These are phyloP conservation scores for Yueomyces sinensis DNA, from an alignment of 805 yeast species.

Conservation along the genomic window DNA sequence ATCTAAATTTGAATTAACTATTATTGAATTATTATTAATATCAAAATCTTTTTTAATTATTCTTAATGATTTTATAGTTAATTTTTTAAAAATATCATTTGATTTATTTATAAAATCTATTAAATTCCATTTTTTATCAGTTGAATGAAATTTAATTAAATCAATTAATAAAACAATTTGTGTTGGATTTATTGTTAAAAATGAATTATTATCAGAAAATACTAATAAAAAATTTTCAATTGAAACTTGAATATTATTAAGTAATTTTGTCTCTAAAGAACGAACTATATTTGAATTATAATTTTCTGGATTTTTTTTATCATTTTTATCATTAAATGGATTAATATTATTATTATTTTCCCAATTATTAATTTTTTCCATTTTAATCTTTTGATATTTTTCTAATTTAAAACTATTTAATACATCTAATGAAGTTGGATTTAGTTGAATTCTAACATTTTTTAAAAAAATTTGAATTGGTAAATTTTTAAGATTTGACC, in stretches of 20 bases:
- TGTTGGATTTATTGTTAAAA: not conserved
- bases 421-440: not conserved
- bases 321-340: too few species aligned
- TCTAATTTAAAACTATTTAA: not conserved
- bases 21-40: too few species aligned
- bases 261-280: not conserved
- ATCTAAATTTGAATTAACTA: too few species aligned
- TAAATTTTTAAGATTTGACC: not conserved
- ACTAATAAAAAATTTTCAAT: not conserved
- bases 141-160: not conserved
- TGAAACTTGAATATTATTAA: not conserved
- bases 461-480: not conserved
- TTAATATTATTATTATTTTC: too few species aligned
- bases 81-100: too few species aligned
- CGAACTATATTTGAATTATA: not conserved
- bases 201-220: not conserved
- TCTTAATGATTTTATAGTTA: not conserved
- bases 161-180: not conserved
- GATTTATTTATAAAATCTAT: not conserved
- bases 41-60: not conserved
- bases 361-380: not conserved
- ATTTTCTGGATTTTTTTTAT: not conserved
- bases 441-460: not conserved
- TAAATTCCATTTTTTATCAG: not conserved
- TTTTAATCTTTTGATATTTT: not conserved